phyloP scores from a whole-genome alignment of 2,329 filamentous ascomycete species.

The Penicillium sp. region DNA sequence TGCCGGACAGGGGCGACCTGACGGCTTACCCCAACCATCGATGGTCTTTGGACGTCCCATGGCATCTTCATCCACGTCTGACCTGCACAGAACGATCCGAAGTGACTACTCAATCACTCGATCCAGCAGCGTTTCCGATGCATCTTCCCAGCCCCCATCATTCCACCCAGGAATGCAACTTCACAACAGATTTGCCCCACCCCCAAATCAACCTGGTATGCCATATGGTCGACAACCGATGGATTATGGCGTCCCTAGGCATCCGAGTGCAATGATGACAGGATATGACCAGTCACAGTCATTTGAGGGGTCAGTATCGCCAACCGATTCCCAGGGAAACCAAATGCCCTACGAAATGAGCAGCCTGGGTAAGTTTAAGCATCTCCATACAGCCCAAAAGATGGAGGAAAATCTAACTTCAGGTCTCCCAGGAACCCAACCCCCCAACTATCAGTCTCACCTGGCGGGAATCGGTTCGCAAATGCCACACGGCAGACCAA shows the following conservation, averaged over 20 bases:
- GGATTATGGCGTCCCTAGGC: slow-evolving; percentile 33
- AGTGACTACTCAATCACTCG: slow-evolving; percentile 34
- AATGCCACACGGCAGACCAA: slow-evolving; percentile 31
- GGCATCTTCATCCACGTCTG: slow-evolving; percentile 30
- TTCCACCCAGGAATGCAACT: slow-evolving; percentile 34
- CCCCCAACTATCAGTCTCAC: slow-evolving; percentile 32
- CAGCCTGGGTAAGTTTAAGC: slow-evolving; percentile 31
- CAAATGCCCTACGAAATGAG: slow-evolving; percentile 35
- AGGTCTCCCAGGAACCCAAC: slow-evolving; percentile 30
- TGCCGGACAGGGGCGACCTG: slow-evolving; percentile 32
- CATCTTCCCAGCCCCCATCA: slow-evolving; percentile 27
- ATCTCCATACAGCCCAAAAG: not conserved
- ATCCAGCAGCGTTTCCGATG: slow-evolving; percentile 43
- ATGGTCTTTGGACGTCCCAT: slow-evolving; percentile 31
- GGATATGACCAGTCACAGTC: slow-evolving; percentile 34
- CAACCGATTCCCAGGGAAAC: slow-evolving; percentile 33
- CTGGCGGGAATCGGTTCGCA: slow-evolving; percentile 33
- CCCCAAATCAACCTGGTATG: slow-evolving; percentile 30
- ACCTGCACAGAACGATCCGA: slow-evolving; percentile 34
- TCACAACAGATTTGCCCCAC: slow-evolving; percentile 33
- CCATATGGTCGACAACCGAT: slow-evolving; percentile 34
- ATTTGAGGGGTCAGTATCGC: slow-evolving; percentile 40
- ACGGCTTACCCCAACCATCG: slow-evolving; percentile 31
- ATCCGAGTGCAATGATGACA: slow-evolving; percentile 31
- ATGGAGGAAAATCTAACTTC: slow-evolving; percentile 11